Evolutionary conservation across 495 filamentous ascomycete species (phyloP).

Genomic region (Viridothelium virens): DNA sequence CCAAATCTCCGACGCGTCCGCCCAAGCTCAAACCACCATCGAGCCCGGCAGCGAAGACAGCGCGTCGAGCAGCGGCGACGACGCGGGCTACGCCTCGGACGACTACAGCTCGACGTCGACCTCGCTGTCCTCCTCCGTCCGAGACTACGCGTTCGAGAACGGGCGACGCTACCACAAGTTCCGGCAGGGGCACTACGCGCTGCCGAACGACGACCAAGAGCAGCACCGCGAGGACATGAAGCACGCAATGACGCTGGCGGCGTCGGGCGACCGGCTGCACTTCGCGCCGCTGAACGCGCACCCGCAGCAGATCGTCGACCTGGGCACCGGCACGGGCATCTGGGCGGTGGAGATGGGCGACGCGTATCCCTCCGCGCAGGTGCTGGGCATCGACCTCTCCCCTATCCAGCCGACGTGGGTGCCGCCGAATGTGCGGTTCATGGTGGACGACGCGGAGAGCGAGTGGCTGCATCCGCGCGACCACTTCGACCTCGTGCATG

Average conservation of each 20-base stretch:
- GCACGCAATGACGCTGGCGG: slow-evolving; percentile 26
- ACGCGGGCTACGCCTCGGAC: slow-evolving; percentile 14
- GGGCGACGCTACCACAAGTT: slow-evolving; percentile 23
- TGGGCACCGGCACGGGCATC: slow-evolving; percentile 30
- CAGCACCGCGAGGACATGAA: slow-evolving; percentile 28
- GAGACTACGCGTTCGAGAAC: slow-evolving; percentile 24
- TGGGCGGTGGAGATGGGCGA: slow-evolving; percentile 19
- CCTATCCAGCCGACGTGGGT: slow-evolving; percentile 31
- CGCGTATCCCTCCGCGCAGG: slow-evolving; percentile 11
- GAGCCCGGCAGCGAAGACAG: slow-evolving; percentile 7
- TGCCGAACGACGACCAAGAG: slow-evolving; percentile 17
- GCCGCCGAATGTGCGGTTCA: slow-evolving; percentile 31
- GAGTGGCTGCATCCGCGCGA: slow-evolving; percentile 26
- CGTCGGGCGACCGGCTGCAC: slow-evolving; percentile 22
- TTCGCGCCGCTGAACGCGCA: slow-evolving; percentile 23
- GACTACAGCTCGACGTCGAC: slow-evolving; percentile 11
- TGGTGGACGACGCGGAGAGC: slow-evolving; percentile 29
- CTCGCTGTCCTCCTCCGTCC: slow-evolving; percentile 20
- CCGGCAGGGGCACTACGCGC: slow-evolving; percentile 15
- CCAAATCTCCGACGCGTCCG: neutral
- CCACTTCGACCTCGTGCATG: slow-evolving; percentile 32
- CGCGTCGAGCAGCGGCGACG: slow-evolving; percentile 8
- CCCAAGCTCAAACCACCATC: neutral
- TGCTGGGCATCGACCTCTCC: slow-evolving; percentile 29
- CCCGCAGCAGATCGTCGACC: slow-evolving; percentile 23